Conservation (phyloP, 2,329 filamentous ascomycete species). For the Exophiala bonariae region DNA sequence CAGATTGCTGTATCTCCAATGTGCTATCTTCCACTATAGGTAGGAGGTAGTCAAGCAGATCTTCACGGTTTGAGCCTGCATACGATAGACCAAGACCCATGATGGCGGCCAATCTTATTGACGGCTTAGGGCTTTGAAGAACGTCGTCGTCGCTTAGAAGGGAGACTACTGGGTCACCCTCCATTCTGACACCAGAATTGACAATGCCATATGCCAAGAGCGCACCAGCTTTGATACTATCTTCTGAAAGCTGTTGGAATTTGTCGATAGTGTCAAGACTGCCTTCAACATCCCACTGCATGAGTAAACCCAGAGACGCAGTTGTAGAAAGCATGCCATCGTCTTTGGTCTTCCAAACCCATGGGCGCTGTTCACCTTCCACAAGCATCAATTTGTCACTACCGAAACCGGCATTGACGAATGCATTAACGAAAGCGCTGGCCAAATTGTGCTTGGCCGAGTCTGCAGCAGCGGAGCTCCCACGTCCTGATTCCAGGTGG, state of each 20-base stretch:
- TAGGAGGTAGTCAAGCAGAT: slow-evolving; percentile 79
- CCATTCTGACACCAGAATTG: slow-evolving; percentile 86
- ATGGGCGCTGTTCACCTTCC: slow-evolving; percentile 82
- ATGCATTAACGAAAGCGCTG: slow-evolving; percentile 93
- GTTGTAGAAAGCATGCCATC: slow-evolving; percentile 97
- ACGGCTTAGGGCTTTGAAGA: slow-evolving; percentile 73
- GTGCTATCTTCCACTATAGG: slow-evolving; percentile 84
- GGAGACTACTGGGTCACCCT: slow-evolving; percentile 86
- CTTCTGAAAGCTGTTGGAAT: slow-evolving; percentile 82
- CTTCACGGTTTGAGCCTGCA: slow-evolving; percentile 88
- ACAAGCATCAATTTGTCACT: slow-evolving; percentile 98
- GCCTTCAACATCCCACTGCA: slow-evolving; percentile 91
- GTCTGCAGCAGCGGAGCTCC: slow-evolving; percentile 90
- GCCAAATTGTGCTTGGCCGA: slow-evolving; percentile 95
- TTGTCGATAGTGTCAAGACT: slow-evolving; percentile 93
- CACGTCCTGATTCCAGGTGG: slow-evolving; percentile 91
- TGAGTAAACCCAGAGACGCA: slow-evolving; percentile 85
- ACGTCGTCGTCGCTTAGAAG: slow-evolving; percentile 79
- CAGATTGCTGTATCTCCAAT: slow-evolving; percentile 90
- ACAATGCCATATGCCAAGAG: slow-evolving; percentile 93
- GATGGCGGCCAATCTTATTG: slow-evolving; percentile 79
- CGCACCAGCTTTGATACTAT: slow-evolving; percentile 85
- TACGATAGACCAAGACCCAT: slow-evolving; percentile 96
- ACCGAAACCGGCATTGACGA: slow-evolving; percentile 93
- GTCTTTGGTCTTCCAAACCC: slow-evolving; percentile 99